Evolutionary conservation across 208 protist species (phyloP), one percentile per base, ranked within the genome.

Genomic region (Leishmania turanica): DNA sequence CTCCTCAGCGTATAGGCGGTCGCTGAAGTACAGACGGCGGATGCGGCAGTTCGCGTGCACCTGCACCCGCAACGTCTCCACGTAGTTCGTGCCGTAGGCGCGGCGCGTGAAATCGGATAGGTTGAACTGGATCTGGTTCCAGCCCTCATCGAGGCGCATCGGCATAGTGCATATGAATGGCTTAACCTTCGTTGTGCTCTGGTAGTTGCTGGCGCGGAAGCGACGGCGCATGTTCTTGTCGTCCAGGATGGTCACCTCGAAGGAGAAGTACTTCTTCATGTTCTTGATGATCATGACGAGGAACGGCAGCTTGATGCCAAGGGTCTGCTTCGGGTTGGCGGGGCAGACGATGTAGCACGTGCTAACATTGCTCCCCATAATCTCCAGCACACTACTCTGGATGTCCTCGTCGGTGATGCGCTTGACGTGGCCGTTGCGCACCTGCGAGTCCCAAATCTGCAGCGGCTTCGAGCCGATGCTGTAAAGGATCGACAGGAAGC

Each of bases 101-200:
- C 96, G 93, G 11, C 98, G 93, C 21, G 99, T 99, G 86, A 99
- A 99, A 86, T 99, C 99, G n/a, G 94, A 95, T 27, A 99, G 92
- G 91, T 99, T 99, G 88, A 99, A 99, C 91, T 99, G 99, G 78
- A 99, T 99, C 82, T 99, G 99, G 79, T 99, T 99, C 99, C 99
- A 99, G 11, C 99, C 99, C 87, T 99, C 99, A 77, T 99, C 99
- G 0, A 99, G 92, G 15, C 98, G 92, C 98, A 99, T 99, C 13
- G 99, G 99, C 98, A 99, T 99, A 19, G 99, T 99, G 92, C 99
- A 99, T 78, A 99, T 99, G 87, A 99, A 99, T 8, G 98, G 98
- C 92, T 99, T 99, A 51, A 99, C 98, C 69, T 99, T 95, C 31
- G 99, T 99, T 11, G 96, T 99, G 68, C 93, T 96, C 93, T 99